These are phyloP conservation scores for Phytopythium montanum DNA, from an alignment of 352 stramenopile genomes.

Conservation along the genomic window DNA sequence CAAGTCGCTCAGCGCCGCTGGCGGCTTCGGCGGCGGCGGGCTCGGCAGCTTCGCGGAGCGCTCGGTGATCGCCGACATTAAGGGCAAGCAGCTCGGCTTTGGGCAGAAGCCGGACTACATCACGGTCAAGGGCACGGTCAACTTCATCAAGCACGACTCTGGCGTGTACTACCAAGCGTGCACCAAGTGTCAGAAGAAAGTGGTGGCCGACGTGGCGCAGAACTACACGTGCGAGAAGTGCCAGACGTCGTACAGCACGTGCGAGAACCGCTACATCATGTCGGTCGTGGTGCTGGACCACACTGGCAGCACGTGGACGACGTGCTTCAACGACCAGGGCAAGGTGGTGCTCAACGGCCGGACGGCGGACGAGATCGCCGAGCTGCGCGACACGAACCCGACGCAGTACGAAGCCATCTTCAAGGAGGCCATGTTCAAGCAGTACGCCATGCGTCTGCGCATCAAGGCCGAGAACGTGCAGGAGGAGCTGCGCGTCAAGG, in stretches of 20 bases:
- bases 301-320: slow-evolving; percentile 94
- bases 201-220: slow-evolving; percentile 91
- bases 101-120: slow-evolving; percentile 97
- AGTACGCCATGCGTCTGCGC: slow-evolving; percentile 83
- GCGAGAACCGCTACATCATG: slow-evolving; percentile 95
- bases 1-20: slow-evolving; percentile 75
- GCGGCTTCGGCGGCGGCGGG: slow-evolving; percentile 70
- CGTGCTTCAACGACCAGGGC: slow-evolving; percentile 96
- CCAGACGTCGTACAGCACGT: slow-evolving; percentile 91
- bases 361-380: slow-evolving; percentile 92
- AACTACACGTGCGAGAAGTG: slow-evolving; percentile 97
- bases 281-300: slow-evolving; percentile 93
- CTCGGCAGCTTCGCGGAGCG: slow-evolving; percentile 86
- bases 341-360: slow-evolving; percentile 90
- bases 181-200: slow-evolving; percentile 90
- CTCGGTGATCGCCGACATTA: slow-evolving; percentile 92
- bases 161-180: slow-evolving; percentile 87
- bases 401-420: slow-evolving; percentile 92
- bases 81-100: slow-evolving; percentile 93
- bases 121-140: slow-evolving; percentile 94
- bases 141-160: slow-evolving; percentile 96
- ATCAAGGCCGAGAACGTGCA: slow-evolving; percentile 97
- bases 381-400: slow-evolving; percentile 83
- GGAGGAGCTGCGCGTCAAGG: slow-evolving; percentile 95
- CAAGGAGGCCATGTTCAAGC: slow-evolving; percentile 91